A percentile compares a stretch with the other conserved stretches of the same genome.
These are phyloP conservation scores for Coriaria nepalensis DNA, from an alignment of 306 rosid species.

Conservation along the genomic window DNA sequence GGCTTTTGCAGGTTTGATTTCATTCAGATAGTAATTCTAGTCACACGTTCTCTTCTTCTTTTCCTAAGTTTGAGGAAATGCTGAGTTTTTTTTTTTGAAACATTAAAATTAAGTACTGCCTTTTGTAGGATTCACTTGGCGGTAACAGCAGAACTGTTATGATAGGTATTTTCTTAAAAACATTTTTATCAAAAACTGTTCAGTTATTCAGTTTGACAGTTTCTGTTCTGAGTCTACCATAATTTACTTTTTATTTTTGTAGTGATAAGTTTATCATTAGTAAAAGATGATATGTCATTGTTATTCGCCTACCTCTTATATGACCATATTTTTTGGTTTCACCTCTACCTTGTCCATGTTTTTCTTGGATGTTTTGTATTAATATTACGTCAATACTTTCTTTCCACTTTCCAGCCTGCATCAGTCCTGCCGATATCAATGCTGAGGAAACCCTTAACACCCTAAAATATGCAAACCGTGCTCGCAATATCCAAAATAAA, in stretches of 20 bases:
- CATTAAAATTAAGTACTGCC: background rate
- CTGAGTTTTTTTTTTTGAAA: too few relatives aligned
- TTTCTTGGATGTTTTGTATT: conserved; percentile 1
- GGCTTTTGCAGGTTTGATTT: conserved; percentile 83
- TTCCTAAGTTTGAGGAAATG: background rate
- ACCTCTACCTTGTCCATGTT: too few relatives aligned
- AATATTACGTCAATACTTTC: conserved; percentile 4
- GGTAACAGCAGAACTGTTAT: conserved; percentile 98
- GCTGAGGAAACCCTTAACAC: conserved; percentile 99
- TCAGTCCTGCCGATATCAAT: conserved; percentile 98
- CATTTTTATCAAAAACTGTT: too few relatives aligned
- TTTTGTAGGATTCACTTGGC: conserved; percentile 96
- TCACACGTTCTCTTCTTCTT: conserved; percentile 7
- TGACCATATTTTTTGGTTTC: too few relatives aligned
- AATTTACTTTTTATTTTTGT: conserved; percentile 10
- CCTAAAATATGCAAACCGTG: conserved; percentile 97
- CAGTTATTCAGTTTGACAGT: too few relatives aligned
- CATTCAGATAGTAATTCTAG: conserved; percentile 4
- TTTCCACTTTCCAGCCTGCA: conserved; percentile 86
- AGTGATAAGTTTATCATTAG: conserved; percentile 16
- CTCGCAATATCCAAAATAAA: conserved; percentile 94
- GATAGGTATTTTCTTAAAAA: conserved; percentile 52
- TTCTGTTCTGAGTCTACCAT: background rate
- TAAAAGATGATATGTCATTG: too few relatives aligned
- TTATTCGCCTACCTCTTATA: too few relatives aligned